Evolutionary conservation across 2,329 filamentous ascomycete genomes (phyloP), one percentile per base, ranked within the genome.

Genomic region (Amauroascus niger): DNA sequence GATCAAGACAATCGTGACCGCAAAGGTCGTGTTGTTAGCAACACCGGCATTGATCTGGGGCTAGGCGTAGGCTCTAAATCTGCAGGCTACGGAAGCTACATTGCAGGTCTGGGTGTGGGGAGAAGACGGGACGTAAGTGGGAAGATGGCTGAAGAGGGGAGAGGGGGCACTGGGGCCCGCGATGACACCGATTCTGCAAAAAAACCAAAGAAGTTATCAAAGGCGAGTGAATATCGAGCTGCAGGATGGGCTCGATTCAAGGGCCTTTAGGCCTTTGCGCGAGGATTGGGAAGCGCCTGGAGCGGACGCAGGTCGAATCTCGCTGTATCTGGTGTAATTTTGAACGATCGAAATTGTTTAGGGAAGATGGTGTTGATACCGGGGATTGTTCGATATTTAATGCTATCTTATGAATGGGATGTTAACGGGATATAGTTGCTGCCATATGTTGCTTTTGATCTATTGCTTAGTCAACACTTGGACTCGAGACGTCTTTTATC

Each of bases 201-300:
- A 28, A 46, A 46, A n/a, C 30, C 11, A 6, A 46, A 49, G 9
- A 40, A 18, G 18, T 8, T 43, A 16, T 48, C 51, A 9, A 54
- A 54, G 11, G 6, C 39, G 16, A 16, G 49, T 14, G 59, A 64
- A 1, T 60, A 61, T 53, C 65, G 69, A 22, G 71, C 71, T 52
- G 71, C 72, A 33, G 72, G 72, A 40, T 74, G 72, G 72, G 71
- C 72, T 35, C 64, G 72, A 8, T 75, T 73, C 58, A 72, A 71
- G 18, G 72, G 72, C 4, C 61, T 74, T 53, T 74, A 59, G 62
- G 43, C 14, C 1, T 26, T 14, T 39, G 14, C 16, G 2, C 11
- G 35, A 5, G 16, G n/a, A 5, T 18, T 41, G 7, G 8, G n/a
- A 30, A 30, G 9, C n/a, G 26, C 26, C 4, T 4, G 35, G 14